Evolutionary conservation across 148 eudicot genomes (phyloP), one percentile per base, ranked within the genome.

Genomic region (Camellia sinensis): DNA sequence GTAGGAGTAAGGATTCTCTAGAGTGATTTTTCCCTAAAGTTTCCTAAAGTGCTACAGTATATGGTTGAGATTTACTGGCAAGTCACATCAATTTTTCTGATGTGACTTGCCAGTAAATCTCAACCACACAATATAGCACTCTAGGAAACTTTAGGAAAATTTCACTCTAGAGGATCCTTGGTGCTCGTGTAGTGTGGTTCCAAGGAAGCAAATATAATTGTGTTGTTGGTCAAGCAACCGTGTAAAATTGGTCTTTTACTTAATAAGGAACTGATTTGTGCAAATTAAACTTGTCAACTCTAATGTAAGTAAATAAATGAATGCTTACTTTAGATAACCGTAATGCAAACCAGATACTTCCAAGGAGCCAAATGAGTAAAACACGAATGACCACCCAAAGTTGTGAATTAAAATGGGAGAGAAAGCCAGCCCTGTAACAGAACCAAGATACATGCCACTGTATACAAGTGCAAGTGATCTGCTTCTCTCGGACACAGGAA

Each of bases 361-460:
- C 99, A 48, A 96, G 92, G 99, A 96, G 63, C 99, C 99, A 79
- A 96, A 96, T 4, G 95, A 89, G 77, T 92, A 96, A 84, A 96
- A 96, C 50, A 96, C 97, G 65, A 97, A 96, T 71, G 98, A 90
- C 99, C 98, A 96, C 62, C 97, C 97, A 73, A 92, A 89, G 65
- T 90, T 96, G 77, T 96, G 92, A 83, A 96, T 96, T 81, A 96
- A 79, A 80, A 89, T 0, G 50, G 99, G 99, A 79, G 99, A 96
- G 77, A 96, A 71, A 48, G 91, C 99, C 90, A 96, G 81, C 75
- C 99, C 99, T 50, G 91, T 89, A 41, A 96, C 99, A 62, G 99
- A 96, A 63, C 99, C 99, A 80, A 96, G 99, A 86, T 96, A 94
- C 99, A 96, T 96, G 82, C 99, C 99, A 61, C 95, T 96, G 87